Evolutionary conservation across 176 grass and related monocot genomes (phyloP).

Genomic region (Aegilops umbellulata): DNA sequence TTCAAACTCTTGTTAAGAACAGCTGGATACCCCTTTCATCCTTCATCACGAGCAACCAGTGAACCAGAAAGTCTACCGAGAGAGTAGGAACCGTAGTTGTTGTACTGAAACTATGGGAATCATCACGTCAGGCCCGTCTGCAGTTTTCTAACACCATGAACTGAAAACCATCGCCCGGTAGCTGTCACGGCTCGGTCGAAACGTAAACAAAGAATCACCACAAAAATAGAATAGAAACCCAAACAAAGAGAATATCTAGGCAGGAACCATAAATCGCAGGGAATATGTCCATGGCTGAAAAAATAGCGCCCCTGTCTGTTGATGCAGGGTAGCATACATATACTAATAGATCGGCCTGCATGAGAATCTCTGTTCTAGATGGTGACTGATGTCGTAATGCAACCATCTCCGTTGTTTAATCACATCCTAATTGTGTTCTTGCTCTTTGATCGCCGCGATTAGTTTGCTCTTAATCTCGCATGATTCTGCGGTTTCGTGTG

Average conservation of each 20-base stretch:
- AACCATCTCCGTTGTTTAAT: neutral
- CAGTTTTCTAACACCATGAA: conserved; percentile 12
- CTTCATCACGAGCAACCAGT: neutral
- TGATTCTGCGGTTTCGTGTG: neutral
- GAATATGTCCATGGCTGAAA: neutral
- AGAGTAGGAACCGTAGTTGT: neutral
- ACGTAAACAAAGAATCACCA: neutral
- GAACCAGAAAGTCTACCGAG: neutral
- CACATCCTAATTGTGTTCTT: conserved; percentile 4
- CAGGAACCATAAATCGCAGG: neutral
- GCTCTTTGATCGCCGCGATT: conserved; percentile 19
- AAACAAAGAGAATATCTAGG: neutral
- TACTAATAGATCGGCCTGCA: conserved; percentile 13
- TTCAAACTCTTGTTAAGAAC: neutral
- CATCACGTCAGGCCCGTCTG: neutral
- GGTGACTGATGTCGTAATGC: neutral
- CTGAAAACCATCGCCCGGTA: neutral
- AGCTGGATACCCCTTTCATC: neutral
- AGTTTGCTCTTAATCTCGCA: neutral
- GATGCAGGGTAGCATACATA: conserved; percentile 2
- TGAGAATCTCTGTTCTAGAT: conserved; percentile 20
- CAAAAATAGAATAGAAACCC: neutral
- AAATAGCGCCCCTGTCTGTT: conserved; percentile 37
- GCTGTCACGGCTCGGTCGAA: neutral
- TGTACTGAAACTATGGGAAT: neutral